phyloP scores from a whole-genome alignment of 371 early-diverging fungal genomes.

The Apophysomyces trapeziformis region DNA sequence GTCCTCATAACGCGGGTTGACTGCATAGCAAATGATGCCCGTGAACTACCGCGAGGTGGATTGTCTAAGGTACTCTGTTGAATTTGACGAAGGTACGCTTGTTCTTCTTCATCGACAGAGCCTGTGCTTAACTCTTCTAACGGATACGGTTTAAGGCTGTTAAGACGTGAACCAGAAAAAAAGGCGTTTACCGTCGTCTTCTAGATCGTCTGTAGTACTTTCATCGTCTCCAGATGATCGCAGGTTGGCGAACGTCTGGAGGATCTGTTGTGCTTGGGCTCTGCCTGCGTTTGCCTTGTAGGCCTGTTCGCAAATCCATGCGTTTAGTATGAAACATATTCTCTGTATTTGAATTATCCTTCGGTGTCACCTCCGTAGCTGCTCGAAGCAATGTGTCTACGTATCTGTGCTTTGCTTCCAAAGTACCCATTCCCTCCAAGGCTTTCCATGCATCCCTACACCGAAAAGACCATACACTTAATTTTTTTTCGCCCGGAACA shows the following conservation, averaged over 20 bases:
- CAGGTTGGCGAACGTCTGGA: slow-evolving; percentile 46
- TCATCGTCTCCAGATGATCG: slow-evolving; percentile 36
- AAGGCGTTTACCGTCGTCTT: slow-evolving; percentile 7
- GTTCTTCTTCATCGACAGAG: slow-evolving; percentile 37
- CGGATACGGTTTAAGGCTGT: not conserved
- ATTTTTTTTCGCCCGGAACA: not conserved
- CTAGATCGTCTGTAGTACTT: slow-evolving; percentile 16
- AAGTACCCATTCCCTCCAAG: slow-evolving; percentile 24
- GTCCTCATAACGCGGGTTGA: not conserved
- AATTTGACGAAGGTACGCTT: slow-evolving; percentile 24
- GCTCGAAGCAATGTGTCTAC: slow-evolving; percentile 31
- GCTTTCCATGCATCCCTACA: slow-evolving; percentile 38
- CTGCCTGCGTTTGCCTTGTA: slow-evolving; percentile 19
- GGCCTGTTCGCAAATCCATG: slow-evolving; percentile 13
- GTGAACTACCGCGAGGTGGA: not conserved
- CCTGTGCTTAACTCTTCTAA: slow-evolving; percentile 19
- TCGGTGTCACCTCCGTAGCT: slow-evolving; percentile 22
- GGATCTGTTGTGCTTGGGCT: slow-evolving; percentile 31
- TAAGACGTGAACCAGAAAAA: not conserved
- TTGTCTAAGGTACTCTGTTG: not conserved
- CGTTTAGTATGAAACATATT: not conserved
- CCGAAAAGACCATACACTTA: not conserved
- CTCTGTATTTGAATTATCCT: not conserved
- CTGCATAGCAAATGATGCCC: not conserved
- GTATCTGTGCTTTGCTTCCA: slow-evolving; percentile 34